Base-by-base conservation (phyloP, 1,284 basidiomycete species). In the Kalmanozyma brasiliensis region DNA sequence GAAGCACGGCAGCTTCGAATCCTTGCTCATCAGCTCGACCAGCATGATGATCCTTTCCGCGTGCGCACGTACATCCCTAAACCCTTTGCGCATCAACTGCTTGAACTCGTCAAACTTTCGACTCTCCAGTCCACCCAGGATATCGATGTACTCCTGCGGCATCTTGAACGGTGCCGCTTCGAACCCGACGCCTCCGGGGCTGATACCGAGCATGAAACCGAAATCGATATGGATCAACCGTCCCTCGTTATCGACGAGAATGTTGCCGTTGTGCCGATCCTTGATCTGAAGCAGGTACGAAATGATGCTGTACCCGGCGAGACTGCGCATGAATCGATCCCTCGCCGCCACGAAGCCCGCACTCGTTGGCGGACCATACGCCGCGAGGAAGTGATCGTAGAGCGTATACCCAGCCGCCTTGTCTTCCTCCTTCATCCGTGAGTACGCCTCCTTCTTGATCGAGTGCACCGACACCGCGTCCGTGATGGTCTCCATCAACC, bases 111-210 rank as follows among this genome's bases (percentile, higher is more conserved):
- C 82, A 81, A 91, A 98, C 13, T 91, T 87, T 13, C 88, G 85
- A 42, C 89, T 87, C 61, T 91, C 87, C 36, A 91, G 84, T 1
- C 96, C 96, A 20, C 95, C 96, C 40, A 99, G 86, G 36, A 99
- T 92, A 76, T 98, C 95, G 47, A 99, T 88, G 83, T 99, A 98
- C 83, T 99, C 95, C 79, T 86, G 80, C n/a, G 94, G 90, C 24
- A 98, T 85, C 83, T 99, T 99, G 87, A 99, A 99, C 1, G 96
- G 96, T 5, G 96, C 94, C 13, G 94, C 95, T 84, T 99, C 96
- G 81, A 99, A 98, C 22, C 95, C 93, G 69, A 99, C 96, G 13
- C 95, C 95, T 7, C 85, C 85, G 0, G 96, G 96, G 6, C 93
- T 94, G 90, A 92, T 48, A 32, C 80, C 80, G 4, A 99, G 87